Evolutionary conservation across 805 yeast genomes (phyloP), one percentile per base, ranked within the genome.

Genomic region (Candida sanyiensis): DNA sequence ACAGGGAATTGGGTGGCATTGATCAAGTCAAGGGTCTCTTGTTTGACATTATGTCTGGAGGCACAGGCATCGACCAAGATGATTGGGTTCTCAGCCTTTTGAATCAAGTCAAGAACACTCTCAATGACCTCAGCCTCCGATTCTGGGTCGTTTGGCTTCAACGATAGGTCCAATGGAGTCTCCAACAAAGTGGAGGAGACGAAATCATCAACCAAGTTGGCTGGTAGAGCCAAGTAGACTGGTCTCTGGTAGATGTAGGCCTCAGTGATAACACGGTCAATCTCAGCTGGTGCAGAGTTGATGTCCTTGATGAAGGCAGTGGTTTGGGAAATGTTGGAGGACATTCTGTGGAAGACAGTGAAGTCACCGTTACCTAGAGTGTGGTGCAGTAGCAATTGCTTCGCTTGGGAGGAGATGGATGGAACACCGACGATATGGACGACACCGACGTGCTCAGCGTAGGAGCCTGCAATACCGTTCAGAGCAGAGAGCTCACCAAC

Each of bases 11-110:
- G 77, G 35, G 94, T 83, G 43, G 66, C 59, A 40, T 74, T 73
- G 36, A 81, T 80, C 57, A 85, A 71, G 50, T 70, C 63, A 45
- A 64, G 67, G 44, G 83, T 80, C 61, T 80, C 85, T n/a, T 62
- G 61, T 56, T 70, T 71, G 48, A 80, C 83, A 48, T 70, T 67
- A 64, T 85, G 94, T 66, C 95, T 74, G 35, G 80, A 66, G 44
- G 89, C 86, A 72, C 95, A 85, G 33, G 95, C 95, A 66, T 85
- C 95, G 33, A 85, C 86, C 52, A 85, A 69, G 54, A 86, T 74
- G 42, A 83, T 61, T 51, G 95, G 95, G 63, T 78, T 75, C 58
- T 70, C 58, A 41, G 94, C 82, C 29, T 62, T 62, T 46, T 57
- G 50, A 51, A 86, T 69, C 64, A 81, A 60, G 26, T 64, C 61